Conservation (phyloP, 768 basidiomycete genomes). For the Amanita pallidorosea region DNA sequence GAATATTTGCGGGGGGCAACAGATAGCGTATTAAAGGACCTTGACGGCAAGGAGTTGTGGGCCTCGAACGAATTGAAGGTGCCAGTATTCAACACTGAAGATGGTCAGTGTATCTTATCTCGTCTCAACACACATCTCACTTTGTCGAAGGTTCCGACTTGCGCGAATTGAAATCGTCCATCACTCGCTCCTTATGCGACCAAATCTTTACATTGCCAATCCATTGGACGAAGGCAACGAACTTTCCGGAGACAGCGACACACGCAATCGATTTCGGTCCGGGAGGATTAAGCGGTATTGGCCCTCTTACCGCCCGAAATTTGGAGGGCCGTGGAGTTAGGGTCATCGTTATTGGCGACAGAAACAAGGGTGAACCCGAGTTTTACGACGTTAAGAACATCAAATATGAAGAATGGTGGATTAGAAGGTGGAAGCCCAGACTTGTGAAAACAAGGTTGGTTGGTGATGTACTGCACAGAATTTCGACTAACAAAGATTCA, state of each 20-base stretch:
- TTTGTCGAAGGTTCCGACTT: constrained; percentile 67
- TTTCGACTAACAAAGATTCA: constrained; percentile 17
- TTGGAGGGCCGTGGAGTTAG: constrained; percentile 91
- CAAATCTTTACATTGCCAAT: constrained; percentile 90
- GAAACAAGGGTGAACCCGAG: constrained; percentile 81
- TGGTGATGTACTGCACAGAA: constrained; percentile 8
- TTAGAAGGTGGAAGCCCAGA: constrained; percentile 74
- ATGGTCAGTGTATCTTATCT: constrained; percentile 46
- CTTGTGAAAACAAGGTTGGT: constrained; percentile 84
- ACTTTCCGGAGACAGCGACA: constrained; percentile 84
- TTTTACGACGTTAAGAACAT: constrained; percentile 59
- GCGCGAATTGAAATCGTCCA: constrained; percentile 51
- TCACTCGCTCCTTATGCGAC: constrained; percentile 83
- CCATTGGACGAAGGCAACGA: constrained; percentile 86
- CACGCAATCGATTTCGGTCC: constrained; percentile 97
- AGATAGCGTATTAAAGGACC: constrained; percentile 64
- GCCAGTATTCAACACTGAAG: constrained; percentile 87
- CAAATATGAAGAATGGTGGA: constrained; percentile 83
- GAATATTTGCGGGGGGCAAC: constrained; percentile 67
- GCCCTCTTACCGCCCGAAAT: constrained; percentile 81
- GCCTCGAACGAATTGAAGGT: constrained; percentile 55
- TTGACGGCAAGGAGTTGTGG: constrained; percentile 76
- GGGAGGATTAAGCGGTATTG: constrained; percentile 89
- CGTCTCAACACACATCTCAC: constrained; percentile 9
- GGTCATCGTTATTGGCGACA: constrained; percentile 84